Conservation (phyloP, 2,329 filamentous ascomycete genomes). For the Ophiostoma himal-ulmi region DNA sequence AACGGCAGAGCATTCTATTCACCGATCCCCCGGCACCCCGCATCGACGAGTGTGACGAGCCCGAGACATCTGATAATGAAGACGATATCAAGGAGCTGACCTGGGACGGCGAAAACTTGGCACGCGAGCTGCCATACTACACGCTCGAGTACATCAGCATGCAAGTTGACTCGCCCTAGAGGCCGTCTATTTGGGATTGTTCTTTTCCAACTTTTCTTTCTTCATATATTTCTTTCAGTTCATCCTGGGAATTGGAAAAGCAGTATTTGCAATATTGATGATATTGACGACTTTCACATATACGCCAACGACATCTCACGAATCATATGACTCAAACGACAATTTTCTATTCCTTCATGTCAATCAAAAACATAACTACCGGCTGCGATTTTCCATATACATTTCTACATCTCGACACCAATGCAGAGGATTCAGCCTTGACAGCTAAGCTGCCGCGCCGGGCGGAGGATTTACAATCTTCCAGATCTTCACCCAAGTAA, state of each 20-base stretch:
- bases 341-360: not conserved
- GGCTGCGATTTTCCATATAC: not conserved
- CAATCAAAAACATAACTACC: not conserved
- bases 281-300: not conserved
- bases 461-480: too few relatives aligned
- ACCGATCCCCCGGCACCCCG: slow-evolving; percentile 45
- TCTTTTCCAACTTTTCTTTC: not conserved
- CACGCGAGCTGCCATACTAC: slow-evolving; percentile 47
- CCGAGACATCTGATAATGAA: slow-evolving; percentile 40
- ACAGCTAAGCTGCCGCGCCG: too few relatives aligned
- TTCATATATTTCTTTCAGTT: not conserved
- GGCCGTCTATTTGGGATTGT: too few relatives aligned
- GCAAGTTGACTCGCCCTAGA: slow-evolving; percentile 42
- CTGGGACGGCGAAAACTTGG: slow-evolving; percentile 38
- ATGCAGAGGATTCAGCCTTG: too few relatives aligned
- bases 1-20: slow-evolving; percentile 45
- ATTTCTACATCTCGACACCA: not conserved
- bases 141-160: slow-evolving; percentile 47
- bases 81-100: slow-evolving; percentile 29
- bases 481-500: too few relatives aligned
- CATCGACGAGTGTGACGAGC: slow-evolving; percentile 51
- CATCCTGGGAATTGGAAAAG: not conserved
- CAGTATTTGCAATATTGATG: not conserved
- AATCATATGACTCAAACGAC: slow-evolving; percentile 5
- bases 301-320: slow-evolving; percentile 1